Evolutionary conservation across 1,139 yeast species (phyloP), one percentile per base, ranked within the genome.

Genomic region (Sporopachydermia cereana): DNA sequence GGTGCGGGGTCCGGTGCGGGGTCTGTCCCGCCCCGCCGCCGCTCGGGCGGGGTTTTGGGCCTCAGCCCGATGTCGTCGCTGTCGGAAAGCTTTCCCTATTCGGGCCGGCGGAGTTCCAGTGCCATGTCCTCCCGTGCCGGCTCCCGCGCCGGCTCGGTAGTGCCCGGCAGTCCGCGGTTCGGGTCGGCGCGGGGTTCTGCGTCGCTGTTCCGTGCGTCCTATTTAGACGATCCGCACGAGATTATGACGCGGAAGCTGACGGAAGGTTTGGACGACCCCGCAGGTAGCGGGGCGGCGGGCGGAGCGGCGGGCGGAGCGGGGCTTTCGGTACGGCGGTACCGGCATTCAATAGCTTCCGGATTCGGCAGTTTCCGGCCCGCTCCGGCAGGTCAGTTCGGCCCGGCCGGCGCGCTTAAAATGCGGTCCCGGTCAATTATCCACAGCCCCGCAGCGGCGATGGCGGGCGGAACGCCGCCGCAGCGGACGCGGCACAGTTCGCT

Each of bases 201-300:
- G 7, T n/a, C 39, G 18, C 18, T 34, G 18, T 34, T 34, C 39
- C 39, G 39, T n/a, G 39, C 39, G 5, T 34, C 39, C 12, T 34
- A 34, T n/a, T n/a, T 34, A 7, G 39, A 34, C n/a, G 39, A 34
- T 34, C 39, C 39, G 22, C 39, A 34, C 17, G 39, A 34, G 17
- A 34, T 34, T 21, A 34, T 34, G 39, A 34, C 39, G 39, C 39
- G 39, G 39, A 34, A 34, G 17, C 22, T 34, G 5, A 12, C 17
- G n/a, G 39, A 16, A 12, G 22, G 22, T 7, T 21, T 34, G 12
- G 39, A 34, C 22, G 39, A 34, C 18, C 12, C 14, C n/a, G n/a
- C 30, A 12, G 14, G 14, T 12, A 7, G 9, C 17, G 29, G 29
- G 29, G 12, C 29, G 12, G 12, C 7, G 29, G 12, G 12, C 12